These are phyloP conservation scores for Eremomyces bilateralis DNA, from an alignment of 495 filamentous ascomycete species.

Conservation along the genomic window DNA sequence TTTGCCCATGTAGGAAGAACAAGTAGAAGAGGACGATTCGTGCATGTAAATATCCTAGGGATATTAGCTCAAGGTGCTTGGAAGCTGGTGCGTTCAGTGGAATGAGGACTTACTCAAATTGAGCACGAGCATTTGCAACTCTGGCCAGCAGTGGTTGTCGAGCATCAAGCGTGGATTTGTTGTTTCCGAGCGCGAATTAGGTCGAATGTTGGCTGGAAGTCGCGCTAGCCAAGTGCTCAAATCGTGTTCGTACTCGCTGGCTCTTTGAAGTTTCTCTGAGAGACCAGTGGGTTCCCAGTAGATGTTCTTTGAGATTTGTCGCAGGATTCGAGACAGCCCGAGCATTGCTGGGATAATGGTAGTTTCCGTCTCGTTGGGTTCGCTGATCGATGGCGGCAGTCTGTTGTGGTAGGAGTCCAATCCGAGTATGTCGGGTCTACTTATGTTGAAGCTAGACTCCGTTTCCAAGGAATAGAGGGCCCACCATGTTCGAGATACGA, in stretches of 20 bases:
- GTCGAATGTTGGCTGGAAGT: background rate
- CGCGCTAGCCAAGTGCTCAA: background rate
- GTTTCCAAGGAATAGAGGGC: constrained; percentile 1
- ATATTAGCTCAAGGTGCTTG: no score
- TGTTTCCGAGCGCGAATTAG: background rate
- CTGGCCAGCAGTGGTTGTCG: background rate
- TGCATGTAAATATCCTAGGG: constrained; percentile 1
- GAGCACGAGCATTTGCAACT: constrained; percentile 1
- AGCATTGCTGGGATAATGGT: background rate
- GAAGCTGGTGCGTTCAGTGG: no score
- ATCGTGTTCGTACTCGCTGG: background rate
- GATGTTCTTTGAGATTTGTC: background rate
- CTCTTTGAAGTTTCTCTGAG: background rate
- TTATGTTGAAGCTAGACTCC: constrained; percentile 1
- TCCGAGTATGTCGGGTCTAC: constrained; percentile 2
- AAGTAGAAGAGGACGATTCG: constrained; percentile 1
- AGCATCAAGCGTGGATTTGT: background rate
- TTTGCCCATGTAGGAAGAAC: constrained; percentile 3
- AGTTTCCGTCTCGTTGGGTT: constrained; percentile 1
- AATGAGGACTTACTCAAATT: no score
- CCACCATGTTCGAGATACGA: constrained; percentile 3
- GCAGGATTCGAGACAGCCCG: constrained; percentile 1
- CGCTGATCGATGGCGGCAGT: background rate
- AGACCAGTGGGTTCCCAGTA: background rate
- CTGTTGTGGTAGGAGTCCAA: constrained; percentile 2